phyloP scores from a whole-genome alignment of 306 rosid genomes.

The Pyrus pyrifolia region DNA sequence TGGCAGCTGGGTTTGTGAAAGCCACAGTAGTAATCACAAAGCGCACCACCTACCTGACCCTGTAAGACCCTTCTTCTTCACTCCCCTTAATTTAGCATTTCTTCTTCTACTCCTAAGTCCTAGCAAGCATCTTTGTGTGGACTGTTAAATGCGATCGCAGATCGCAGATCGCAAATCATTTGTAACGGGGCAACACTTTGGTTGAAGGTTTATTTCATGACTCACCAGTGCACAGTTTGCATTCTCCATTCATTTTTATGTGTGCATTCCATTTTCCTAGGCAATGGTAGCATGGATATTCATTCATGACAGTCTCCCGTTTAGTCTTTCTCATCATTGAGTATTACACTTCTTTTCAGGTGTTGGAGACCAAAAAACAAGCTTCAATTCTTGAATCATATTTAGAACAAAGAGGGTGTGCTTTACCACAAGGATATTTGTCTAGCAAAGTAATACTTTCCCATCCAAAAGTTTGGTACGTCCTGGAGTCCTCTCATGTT shows the following conservation, averaged over 20 bases:
- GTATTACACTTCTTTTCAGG: constrained; percentile 26
- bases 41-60: constrained; percentile 56
- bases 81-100: background rate
- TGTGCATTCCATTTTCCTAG: background rate
- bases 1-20: constrained; percentile 66
- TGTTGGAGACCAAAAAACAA: constrained; percentile 56
- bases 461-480: constrained; percentile 48
- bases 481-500: background rate
- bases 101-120: background rate
- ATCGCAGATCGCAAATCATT: background rate
- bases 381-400: constrained; percentile 75
- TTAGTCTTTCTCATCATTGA: background rate
- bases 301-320: background rate
- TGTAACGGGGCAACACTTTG: background rate
- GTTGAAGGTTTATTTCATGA: background rate
- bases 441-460: constrained; percentile 52
- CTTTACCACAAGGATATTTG: constrained; percentile 57
- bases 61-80: constrained; percentile 31
- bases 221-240: background rate
- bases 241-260: background rate
- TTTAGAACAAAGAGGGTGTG: constrained; percentile 86
- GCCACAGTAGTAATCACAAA: constrained; percentile 39
- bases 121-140: background rate
- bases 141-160: too few species aligned
- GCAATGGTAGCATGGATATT: background rate